Conservation (phyloP, 257 asterid genomes). For the Jacaranda mimosifolia region DNA sequence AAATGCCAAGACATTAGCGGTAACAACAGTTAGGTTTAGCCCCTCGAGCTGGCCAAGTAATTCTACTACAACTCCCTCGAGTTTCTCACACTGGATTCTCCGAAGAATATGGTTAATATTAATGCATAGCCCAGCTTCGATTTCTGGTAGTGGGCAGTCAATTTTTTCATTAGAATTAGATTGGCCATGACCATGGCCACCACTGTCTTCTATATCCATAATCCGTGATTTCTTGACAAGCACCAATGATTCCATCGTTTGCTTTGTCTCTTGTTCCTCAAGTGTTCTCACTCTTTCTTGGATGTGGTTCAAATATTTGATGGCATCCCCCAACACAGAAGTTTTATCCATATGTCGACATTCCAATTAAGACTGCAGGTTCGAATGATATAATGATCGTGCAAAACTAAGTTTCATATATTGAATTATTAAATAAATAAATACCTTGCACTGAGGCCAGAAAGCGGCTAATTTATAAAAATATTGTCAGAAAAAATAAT, state of each 20-base stretch:
- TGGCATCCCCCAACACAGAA: too few relatives aligned
- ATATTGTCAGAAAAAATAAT: too few relatives aligned
- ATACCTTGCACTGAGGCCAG: too few relatives aligned
- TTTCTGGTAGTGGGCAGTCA: slow-evolving; percentile 34
- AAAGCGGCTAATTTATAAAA: too few relatives aligned
- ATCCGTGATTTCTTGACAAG: slow-evolving; percentile 37
- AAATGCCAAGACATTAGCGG: slow-evolving; percentile 28
- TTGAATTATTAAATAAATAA: too few relatives aligned
- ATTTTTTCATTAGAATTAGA: slow-evolving; percentile 34
- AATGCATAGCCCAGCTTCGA: slow-evolving; percentile 39
- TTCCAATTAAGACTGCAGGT: too few relatives aligned
- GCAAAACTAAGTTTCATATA: too few relatives aligned
- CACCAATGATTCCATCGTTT: slow-evolving; percentile 33
- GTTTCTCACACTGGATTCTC: slow-evolving; percentile 35
- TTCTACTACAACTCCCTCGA: slow-evolving; percentile 24
- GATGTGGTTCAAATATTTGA: too few relatives aligned
- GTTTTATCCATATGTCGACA: too few relatives aligned
- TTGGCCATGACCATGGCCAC: not conserved
- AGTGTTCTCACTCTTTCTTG: slow-evolving; percentile 39
- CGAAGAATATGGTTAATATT: slow-evolving; percentile 32
- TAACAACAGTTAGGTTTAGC: slow-evolving; percentile 32
- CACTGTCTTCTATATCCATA: slow-evolving; percentile 15
- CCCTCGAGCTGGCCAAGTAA: slow-evolving; percentile 35
- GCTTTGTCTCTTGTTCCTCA: slow-evolving; percentile 42
- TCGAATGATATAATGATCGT: too few relatives aligned